Percentiles rank a stretch among this genome's conserved stretches.
Evolutionary conservation across 2,329 filamentous ascomycete species (phyloP).

Genomic region (Geoglossum cookeanum): DNA sequence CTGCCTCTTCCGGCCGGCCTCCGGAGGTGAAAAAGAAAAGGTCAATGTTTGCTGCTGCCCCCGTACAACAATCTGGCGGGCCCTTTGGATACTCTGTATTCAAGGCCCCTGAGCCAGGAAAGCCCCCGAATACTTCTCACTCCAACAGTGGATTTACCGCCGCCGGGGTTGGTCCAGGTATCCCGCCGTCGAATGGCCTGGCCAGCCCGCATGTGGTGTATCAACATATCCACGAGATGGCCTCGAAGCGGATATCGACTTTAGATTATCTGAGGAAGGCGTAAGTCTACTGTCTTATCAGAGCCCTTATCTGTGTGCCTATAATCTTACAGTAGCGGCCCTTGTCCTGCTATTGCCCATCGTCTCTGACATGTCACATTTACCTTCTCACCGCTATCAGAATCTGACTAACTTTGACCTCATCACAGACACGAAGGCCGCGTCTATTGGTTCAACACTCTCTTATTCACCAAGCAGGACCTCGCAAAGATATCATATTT

Average conservation of each 20-base stretch:
- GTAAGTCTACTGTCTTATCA: conserved; percentile 32
- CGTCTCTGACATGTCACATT: background rate
- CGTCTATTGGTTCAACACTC: conserved; percentile 96
- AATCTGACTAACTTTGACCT: background rate
- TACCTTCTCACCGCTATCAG: background rate
- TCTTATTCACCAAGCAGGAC: conserved; percentile 73
- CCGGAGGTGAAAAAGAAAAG: background rate
- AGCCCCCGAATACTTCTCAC: conserved; percentile 9
- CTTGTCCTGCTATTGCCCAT: background rate
- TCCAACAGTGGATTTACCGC: conserved; percentile 9
- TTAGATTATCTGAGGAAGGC: conserved; percentile 83
- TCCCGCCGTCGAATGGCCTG: background rate
- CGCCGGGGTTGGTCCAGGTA: background rate
- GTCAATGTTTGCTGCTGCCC: background rate
- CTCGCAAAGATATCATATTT: conserved; percentile 71
- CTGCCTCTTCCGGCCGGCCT: too few relatives aligned
- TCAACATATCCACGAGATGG: conserved; percentile 61
- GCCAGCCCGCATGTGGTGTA: conserved; percentile 27
- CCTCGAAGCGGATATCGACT: conserved; percentile 83
- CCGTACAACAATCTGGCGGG: background rate
- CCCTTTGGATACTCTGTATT: background rate
- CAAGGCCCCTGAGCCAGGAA: conserved; percentile 3
- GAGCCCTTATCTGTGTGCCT: background rate
- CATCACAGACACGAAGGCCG: conserved; percentile 63
- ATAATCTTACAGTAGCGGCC: background rate